Evolutionary conservation across 1,139 yeast species (phyloP).

Genomic region (Taphrina communis): DNA sequence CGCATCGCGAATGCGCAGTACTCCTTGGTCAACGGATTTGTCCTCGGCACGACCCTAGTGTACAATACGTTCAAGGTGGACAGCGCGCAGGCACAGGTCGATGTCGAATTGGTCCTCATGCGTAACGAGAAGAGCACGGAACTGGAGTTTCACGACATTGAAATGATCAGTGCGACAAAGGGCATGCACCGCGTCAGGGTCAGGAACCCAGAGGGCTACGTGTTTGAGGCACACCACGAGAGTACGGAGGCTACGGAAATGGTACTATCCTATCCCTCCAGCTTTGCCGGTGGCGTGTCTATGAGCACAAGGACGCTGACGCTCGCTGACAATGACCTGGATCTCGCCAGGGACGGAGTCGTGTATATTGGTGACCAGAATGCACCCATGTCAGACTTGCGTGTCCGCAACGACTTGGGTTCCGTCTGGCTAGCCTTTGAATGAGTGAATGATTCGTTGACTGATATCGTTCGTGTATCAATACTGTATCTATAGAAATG

Average conservation of each 20-base stretch:
- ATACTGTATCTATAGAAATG: not conserved
- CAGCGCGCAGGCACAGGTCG: slow-evolving; percentile 19
- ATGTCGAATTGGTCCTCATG: slow-evolving; percentile 29
- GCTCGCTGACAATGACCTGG: not conserved
- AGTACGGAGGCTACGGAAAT: slow-evolving; percentile 18
- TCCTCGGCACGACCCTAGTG: slow-evolving; percentile 30
- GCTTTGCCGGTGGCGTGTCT: slow-evolving; percentile 15
- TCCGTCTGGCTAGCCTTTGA: slow-evolving; percentile 13
- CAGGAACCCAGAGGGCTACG: slow-evolving; percentile 14
- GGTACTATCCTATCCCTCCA: slow-evolving; percentile 5
- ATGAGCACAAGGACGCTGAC: slow-evolving; percentile 10
- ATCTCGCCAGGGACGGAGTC: not conserved
- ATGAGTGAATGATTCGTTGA: not conserved
- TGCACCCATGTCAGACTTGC: slow-evolving; percentile 19
- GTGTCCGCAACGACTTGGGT: slow-evolving; percentile 23
- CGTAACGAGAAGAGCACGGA: slow-evolving; percentile 12
- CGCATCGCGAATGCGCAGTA: slow-evolving; percentile 3
- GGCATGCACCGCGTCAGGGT: slow-evolving; percentile 8
- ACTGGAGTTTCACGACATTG: not conserved
- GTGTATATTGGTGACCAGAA: slow-evolving; percentile 11
- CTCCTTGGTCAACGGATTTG: slow-evolving; percentile 9
- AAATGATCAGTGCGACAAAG: slow-evolving; percentile 5
- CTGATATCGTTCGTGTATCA: not conserved
- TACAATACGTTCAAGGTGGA: slow-evolving; percentile 15
- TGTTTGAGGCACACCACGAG: slow-evolving; percentile 17